Base-by-base conservation (phyloP, 345 rosid species). In the Bretschneidera sinensis region DNA sequence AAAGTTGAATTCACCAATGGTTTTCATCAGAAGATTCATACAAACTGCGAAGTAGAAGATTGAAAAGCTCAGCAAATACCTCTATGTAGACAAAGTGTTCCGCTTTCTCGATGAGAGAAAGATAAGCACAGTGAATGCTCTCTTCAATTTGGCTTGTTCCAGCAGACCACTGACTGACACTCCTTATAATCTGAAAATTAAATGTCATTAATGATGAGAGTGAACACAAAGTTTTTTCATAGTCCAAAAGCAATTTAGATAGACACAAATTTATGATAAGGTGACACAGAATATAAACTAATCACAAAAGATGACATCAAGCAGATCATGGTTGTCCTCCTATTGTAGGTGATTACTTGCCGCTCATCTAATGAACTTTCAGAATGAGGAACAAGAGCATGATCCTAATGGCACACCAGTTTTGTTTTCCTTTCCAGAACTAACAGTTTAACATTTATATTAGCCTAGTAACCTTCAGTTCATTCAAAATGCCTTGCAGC, bases 131-230 rank as follows among this genome's bases (percentile, higher is more conserved):
- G 74, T 91, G 99, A 77, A 91, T 84, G 81, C 97, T 91, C 70
- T 91, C 97, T 76, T 95, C 98, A 58, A 76, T 68, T 80, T 88
- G 99, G 81, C 97, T 84, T 60, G 98, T 91, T 78, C 99, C 99
- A 53, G 98, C 94, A 64, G 98, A 95, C 99, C 99, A 91, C 70
- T 91, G 98, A 71, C 98, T 95, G 71, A 88, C 99, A 78, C 99
- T 95, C 82, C 99, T 80, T 75, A 91, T 74, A 65, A 95, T 81
- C 99, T 91, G 89, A 57, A 74, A 81, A 76, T 18, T 2, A 10
- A 16, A 52, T 23, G 33, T 13, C 20, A 57, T 49, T 57, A 33
- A 43, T 54, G 14, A 49, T 25, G 55, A 60, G 53, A 60, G 28
- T 65, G 34, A 14, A 57, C 1, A 39, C 45, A 39, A 39, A 13